A percentile compares a stretch with the other conserved stretches of the same genome.
Evolutionary conservation across 805 yeast genomes (phyloP).

Genomic region (Kazachstania psychrophila): DNA sequence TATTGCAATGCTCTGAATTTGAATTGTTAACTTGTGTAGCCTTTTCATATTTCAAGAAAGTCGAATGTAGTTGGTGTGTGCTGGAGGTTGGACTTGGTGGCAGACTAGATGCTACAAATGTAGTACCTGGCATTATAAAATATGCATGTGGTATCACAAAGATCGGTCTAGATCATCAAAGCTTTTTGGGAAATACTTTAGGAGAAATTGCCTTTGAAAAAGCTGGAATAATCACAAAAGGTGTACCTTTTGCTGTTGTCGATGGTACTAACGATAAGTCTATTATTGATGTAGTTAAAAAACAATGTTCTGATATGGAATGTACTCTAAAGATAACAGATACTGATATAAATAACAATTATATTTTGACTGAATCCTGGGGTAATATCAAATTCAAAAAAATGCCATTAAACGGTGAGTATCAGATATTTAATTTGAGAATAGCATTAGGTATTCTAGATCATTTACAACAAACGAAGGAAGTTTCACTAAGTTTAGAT

Average conservation of each 20-base stretch:
- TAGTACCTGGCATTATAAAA: constrained; percentile 40
- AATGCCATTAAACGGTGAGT: constrained; percentile 60
- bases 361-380: constrained; percentile 22
- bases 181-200: constrained; percentile 59
- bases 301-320: constrained; percentile 29
- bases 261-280: constrained; percentile 55
- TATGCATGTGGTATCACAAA: constrained; percentile 69
- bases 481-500: constrained; percentile 25
- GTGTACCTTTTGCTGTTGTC: constrained; percentile 51
- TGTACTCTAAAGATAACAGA: constrained; percentile 26
- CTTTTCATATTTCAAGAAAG: constrained; percentile 55
- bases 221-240: constrained; percentile 63
- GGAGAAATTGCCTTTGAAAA: constrained; percentile 64
- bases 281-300: constrained; percentile 41
- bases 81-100: constrained; percentile 97
- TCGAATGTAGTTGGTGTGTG: constrained; percentile 61
- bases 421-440: constrained; percentile 62
- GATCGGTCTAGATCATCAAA: constrained; percentile 80
- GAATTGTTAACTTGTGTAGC: constrained; percentile 83
- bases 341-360: constrained; percentile 6
- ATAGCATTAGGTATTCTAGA: constrained; percentile 55
- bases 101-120: constrained; percentile 79
- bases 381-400: constrained; percentile 24
- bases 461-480: constrained; percentile 17
- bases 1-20: constrained; percentile 74